phyloP scores from a whole-genome alignment of 306 rosid genomes.

The Begonia loranthoides region DNA sequence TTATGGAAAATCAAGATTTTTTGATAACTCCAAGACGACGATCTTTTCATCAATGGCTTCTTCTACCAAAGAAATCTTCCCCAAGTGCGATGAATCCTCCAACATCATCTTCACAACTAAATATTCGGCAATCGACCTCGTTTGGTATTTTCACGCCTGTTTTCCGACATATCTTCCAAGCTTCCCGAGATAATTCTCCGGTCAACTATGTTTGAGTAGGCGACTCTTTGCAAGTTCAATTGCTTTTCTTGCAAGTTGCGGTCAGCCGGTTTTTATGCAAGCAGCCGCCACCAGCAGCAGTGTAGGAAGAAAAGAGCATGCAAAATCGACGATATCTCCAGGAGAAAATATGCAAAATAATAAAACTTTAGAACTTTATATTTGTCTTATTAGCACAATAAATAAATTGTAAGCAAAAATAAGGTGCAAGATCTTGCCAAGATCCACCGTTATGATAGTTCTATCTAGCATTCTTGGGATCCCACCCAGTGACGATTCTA shows the following conservation, averaged over 20 bases:
- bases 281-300: too few relatives aligned
- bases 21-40: constrained; percentile 70
- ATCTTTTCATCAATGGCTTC: constrained; percentile 67
- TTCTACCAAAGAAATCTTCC: constrained; percentile 85
- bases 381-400: too few relatives aligned
- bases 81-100: constrained; percentile 83
- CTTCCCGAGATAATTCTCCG: constrained; percentile 61
- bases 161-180: too few relatives aligned
- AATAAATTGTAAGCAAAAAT: too few relatives aligned
- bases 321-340: constrained; percentile 6
- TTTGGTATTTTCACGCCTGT: constrained; percentile 31
- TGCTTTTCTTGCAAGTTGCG: too few relatives aligned
- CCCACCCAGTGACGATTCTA: constrained; percentile 41
- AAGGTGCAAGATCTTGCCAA: constrained; percentile 48
- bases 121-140: constrained; percentile 87
- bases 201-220: too few relatives aligned
- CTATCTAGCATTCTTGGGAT: constrained; percentile 60
- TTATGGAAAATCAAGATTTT: background rate
- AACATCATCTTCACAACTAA: constrained; percentile 11
- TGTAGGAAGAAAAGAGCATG: constrained; percentile 9
- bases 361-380: too few relatives aligned
- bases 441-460: constrained; percentile 82
- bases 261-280: too few relatives aligned
- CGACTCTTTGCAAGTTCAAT: too few relatives aligned
- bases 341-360: too few relatives aligned